Evolutionary conservation across 805 yeast species (phyloP), one percentile per base, ranked within the genome.

Genomic region (Saccharomycopsis capsularis): DNA sequence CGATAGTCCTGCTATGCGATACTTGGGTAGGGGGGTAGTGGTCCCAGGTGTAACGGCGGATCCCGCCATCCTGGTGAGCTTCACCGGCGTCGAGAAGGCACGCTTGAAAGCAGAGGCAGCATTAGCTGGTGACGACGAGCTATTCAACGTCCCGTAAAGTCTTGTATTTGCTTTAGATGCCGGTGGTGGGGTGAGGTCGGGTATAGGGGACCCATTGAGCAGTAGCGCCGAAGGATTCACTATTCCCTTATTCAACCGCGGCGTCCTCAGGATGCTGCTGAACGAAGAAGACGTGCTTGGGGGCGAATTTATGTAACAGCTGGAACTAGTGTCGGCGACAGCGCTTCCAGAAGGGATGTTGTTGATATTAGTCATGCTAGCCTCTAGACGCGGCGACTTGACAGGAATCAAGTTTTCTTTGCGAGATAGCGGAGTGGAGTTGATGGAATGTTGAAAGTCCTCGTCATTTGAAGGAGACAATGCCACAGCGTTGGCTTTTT

Each of bases 331-430:
- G 19, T 34, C 38, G n/a, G 13, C 6, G 38, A 11, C 18, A 7
- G 13, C 13, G 13, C 32, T 27, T 27, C 7, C 32, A 13, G 7
- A 7, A 7, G 32, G 13, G 13, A 7, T 27, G 38, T 34, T 34
- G 38, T 34, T 34, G 38, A 11, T 34, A 16, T 18, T 9, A 18
- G 13, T 16, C 15, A 9, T 18, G n/a, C 7, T 16, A 9, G 6
- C 22, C 15, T 18, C 15, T 7, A n/a, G 11, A 6, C 22, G 27
- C 19, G 18, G 13, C 11, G 22, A 3, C 29, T 50, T 50, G 2
- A 50, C 42, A 3, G 53, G 53, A 3, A 50, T 50, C 29, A 50
- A 21, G 32, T 50, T 50, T 24, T 50, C 53, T 24, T 41, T 50
- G 22, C 46, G 44, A 2, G 34, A 11, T 19, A 50, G 39, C 1